Base-by-base conservation (phyloP, 441 rosid species). In the Populus trichocarpa region DNA sequence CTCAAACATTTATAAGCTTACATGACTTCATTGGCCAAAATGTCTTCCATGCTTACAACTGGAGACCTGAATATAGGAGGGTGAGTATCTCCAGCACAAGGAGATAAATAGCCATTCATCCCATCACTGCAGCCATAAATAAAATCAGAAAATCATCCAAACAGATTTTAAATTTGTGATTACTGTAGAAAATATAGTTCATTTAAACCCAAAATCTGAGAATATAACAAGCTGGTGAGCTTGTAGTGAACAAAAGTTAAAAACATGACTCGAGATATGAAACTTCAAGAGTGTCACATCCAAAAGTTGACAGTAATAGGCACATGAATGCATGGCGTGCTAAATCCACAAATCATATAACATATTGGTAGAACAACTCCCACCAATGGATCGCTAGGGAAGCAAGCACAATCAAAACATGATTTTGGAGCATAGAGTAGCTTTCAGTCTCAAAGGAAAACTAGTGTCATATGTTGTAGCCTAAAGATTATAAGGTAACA, bases 21-120 rank as follows among this genome's bases (percentile, higher is more conserved):
- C 99, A 94, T 73, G 86, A 91, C 97, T 92, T 88, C 90, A 81
- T 94, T 96, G 83, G 85, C 81, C 88, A 86, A 82, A 73, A 96
- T 85, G 88, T 96, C 99, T 82, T 92, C 96, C 97, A 93, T 86
- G 80, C 89, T 90, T 14, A 63, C 82, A 53, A 96, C 84, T 5
- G 98, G 97, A 78, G 99, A 96, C 82, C 91, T 88, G 81, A 91
- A 86, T 83, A 90, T 77, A 53, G 96, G 90, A 72, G 97, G 97
- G 72, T 89, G 93, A 71, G 92, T 78, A 80, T 91, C 96, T 81
- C 89, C 97, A 75, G 83, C 88, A 78, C 94, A 93, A 50, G 93
- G 93, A 46, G 88, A 88, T 80, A 96, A 81, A 83, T 89, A 96
- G 75, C 98, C 99, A 73, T 93, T 92, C 98, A 96, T 92, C 74